phyloP scores from a whole-genome alignment of 371 early-diverging fungal genomes.

The Mortierella sp. region DNA sequence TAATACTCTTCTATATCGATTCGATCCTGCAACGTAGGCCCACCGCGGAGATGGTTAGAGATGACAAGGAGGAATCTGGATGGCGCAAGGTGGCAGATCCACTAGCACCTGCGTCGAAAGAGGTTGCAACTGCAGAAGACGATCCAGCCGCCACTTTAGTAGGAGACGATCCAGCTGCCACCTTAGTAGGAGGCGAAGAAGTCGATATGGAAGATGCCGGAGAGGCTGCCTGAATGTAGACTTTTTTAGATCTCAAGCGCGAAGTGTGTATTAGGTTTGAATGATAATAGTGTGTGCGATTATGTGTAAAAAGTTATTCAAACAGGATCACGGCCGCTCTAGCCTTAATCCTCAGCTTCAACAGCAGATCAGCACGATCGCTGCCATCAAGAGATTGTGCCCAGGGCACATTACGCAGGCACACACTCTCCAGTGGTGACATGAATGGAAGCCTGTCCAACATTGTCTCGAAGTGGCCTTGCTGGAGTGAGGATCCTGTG shows the following conservation, averaged over 20 bases:
- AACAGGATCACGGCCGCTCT: no score
- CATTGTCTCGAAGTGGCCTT: no score
- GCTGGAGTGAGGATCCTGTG: no score
- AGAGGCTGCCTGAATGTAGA: constrained; percentile 5
- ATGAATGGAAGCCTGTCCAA: no score
- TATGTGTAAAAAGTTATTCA: no score
- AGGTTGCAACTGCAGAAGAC: not conserved
- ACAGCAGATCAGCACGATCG: no score
- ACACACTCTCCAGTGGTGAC: no score
- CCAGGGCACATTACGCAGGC: no score
- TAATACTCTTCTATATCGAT: not conserved
- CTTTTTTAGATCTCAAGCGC: not conserved
- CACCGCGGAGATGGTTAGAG: constrained; percentile 63
- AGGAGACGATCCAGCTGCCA: constrained; percentile 21
- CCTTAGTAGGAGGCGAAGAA: constrained; percentile 31
- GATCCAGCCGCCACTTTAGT: constrained; percentile 22
- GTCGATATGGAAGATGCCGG: constrained; percentile 36
- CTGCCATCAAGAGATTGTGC: no score
- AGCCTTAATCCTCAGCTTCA: no score
- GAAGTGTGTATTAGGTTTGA: no score
- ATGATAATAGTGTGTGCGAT: not conserved
- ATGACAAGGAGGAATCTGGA: constrained; percentile 65
- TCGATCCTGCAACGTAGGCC: constrained; percentile 47
- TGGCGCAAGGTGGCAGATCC: constrained; percentile 58
- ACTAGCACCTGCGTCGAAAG: not conserved